Base-by-base conservation (phyloP, 805 yeast genomes). In the Candida golubevii region DNA sequence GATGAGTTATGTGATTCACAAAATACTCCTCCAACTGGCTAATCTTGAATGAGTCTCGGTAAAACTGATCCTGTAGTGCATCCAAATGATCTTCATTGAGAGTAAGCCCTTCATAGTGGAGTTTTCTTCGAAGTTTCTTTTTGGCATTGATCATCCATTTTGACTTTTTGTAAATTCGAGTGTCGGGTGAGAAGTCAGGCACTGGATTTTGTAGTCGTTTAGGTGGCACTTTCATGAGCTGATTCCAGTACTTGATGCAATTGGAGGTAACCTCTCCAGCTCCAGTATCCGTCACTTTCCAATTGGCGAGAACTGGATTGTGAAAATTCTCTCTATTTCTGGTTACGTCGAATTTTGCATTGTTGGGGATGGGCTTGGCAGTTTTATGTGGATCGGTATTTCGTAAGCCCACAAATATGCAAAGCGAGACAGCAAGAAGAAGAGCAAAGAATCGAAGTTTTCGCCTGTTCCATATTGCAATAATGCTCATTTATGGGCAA, bases 71-170 rank as follows among this genome's bases (percentile, higher is more conserved):
- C n/a, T 38, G 33, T 36, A 58, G 40, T 10, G 49, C 53, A 1
- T 38, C 26, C 8, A 42, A 39, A 35, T 57, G 55, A 2, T 43
- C 39, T 1, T 53, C 48, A 6, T 45, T 46, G 10, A 55, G 45
- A 13, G 38, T 39, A 13, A 28, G 33, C 5, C 57, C 59, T 27
- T 50, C 35, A 7, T 37, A 34, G 11, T 47, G 40, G 26, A 57
- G 54, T 30, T 50, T 33, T 29, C 44, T 40, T 33, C 55, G 57
- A 23, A 48, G 42, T 27, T 36, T 36, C 31, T 44, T 49, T 36
- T 48, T 54, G 29, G 54, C 54, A 14, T 52, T 52, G 18, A 61
- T 44, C 10, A 63, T 26, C 65, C 69, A 66, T 38, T 55, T 51
- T 31, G 51, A 54, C 38, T 58, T 52, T 38, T 62, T 56, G 44